Evolutionary conservation across 768 basidiomycete genomes (phyloP).

Genomic region (Amanita brunnescens): DNA sequence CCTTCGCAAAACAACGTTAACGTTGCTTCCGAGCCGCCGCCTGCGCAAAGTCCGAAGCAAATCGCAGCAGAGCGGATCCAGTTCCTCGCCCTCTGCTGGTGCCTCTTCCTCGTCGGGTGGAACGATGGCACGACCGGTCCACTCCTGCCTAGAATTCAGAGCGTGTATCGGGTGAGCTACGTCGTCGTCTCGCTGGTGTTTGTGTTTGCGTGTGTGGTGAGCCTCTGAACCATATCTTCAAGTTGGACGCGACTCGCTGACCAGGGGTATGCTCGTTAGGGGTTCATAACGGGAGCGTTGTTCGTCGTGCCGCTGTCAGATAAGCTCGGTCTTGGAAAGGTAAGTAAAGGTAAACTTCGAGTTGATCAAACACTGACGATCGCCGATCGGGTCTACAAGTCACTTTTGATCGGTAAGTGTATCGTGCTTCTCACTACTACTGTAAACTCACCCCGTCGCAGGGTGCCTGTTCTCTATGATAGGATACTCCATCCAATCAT

Average conservation of each 20-base stretch:
- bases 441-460: conserved; percentile 12
- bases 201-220: conserved; percentile 30
- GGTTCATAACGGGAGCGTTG: conserved; percentile 31
- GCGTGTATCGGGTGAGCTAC: conserved; percentile 43
- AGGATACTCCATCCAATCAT: conserved; percentile 43
- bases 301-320: conserved; percentile 30
- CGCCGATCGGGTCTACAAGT: conserved; percentile 9
- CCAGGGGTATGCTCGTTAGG: conserved; percentile 18
- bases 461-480: conserved; percentile 45
- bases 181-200: conserved; percentile 55
- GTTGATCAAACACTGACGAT: background rate
- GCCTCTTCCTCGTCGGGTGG: conserved; percentile 63
- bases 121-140: conserved; percentile 73
- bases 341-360: conserved; percentile 7
- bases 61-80: conserved; percentile 29
- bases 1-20: no score
- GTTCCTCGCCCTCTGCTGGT: conserved; percentile 45
- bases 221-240: no score
- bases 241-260: background rate
- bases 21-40: background rate
- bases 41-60: conserved; percentile 14
- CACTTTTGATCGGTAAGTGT: conserved; percentile 18
- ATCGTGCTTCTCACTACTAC: background rate
- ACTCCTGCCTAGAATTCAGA: conserved; percentile 62
- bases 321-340: conserved; percentile 35